Percentiles rank a stretch among this genome's conserved stretches.
phyloP scores from a whole-genome alignment of 371 early-diverging fungal species.

The Haplosporangium sp. region DNA sequence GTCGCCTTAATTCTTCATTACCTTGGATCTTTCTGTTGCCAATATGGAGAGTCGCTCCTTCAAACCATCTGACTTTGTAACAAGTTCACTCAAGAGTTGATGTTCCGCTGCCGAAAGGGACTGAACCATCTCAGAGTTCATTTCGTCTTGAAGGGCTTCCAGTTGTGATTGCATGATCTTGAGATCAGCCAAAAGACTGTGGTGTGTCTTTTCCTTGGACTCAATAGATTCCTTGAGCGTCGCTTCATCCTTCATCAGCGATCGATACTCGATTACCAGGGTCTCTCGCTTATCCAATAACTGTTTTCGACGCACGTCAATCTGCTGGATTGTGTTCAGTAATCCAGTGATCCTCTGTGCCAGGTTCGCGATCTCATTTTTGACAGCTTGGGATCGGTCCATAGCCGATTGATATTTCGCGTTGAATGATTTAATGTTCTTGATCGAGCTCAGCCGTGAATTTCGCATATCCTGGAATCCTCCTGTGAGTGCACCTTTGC shows the following conservation, averaged over 20 bases:
- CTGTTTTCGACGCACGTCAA: conserved; percentile 64
- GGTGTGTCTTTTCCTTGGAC: conserved; percentile 54
- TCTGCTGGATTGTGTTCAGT: conserved; percentile 60
- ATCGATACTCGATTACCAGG: conserved; percentile 59
- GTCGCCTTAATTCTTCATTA: not conserved
- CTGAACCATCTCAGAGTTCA: conserved; percentile 43
- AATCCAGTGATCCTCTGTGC: conserved; percentile 80
- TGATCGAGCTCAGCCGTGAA: conserved; percentile 82
- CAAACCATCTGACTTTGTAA: conserved; percentile 16
- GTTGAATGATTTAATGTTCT: conserved; percentile 56
- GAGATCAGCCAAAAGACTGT: conserved; percentile 23
- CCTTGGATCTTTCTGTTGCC: conserved; percentile 38
- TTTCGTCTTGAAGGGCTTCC: conserved; percentile 26
- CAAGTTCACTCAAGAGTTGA: conserved; percentile 25
- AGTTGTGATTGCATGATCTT: conserved; percentile 31
- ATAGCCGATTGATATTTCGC: conserved; percentile 63
- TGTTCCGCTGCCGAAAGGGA: conserved; percentile 39
- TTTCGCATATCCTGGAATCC: conserved; percentile 85
- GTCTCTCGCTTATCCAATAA: conserved; percentile 64
- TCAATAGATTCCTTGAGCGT: conserved; percentile 59
- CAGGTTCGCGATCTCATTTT: conserved; percentile 62
- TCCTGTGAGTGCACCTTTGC: conserved; percentile 94
- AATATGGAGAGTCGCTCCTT: conserved; percentile 37
- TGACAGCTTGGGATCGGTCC: conserved; percentile 57
- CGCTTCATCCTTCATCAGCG: conserved; percentile 66